Conservation (phyloP, 2,329 filamentous ascomycete species). For the Hypocreales sp. region DNA sequence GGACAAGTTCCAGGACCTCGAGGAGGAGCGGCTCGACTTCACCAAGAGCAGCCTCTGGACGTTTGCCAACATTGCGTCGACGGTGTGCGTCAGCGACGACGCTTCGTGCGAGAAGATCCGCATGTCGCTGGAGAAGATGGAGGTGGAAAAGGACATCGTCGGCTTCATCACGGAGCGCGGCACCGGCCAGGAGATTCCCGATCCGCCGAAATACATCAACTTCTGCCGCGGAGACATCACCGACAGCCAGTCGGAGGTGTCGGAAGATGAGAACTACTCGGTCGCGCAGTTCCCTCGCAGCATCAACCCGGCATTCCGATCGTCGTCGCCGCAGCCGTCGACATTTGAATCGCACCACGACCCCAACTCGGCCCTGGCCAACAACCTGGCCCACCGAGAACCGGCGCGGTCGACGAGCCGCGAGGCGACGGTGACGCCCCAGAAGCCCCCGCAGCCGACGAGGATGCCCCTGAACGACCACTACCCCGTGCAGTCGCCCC, state of each 20-base stretch:
- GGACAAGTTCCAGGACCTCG: slow-evolving; percentile 97
- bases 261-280: slow-evolving; percentile 79
- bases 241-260: slow-evolving; percentile 68
- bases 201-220: slow-evolving; percentile 96
- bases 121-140: slow-evolving; percentile 82
- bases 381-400: slow-evolving; percentile 48
- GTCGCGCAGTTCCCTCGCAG: slow-evolving; percentile 91
- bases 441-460: slow-evolving; percentile 18
- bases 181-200: slow-evolving; percentile 93
- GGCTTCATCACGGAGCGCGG: slow-evolving; percentile 77
- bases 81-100: slow-evolving; percentile 95
- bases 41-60: slow-evolving; percentile 97
- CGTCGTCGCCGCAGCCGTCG: slow-evolving; percentile 91
- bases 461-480: slow-evolving; percentile 7
- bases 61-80: slow-evolving; percentile 93
- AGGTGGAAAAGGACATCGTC: slow-evolving; percentile 89
- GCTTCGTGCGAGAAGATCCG: slow-evolving; percentile 93
- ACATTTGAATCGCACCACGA: slow-evolving; percentile 87
- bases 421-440: slow-evolving; percentile 35
- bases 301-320: slow-evolving; percentile 89
- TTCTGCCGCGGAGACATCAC: slow-evolving; percentile 80
- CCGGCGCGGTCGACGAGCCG: slow-evolving; percentile 26
- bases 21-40: slow-evolving; percentile 93
- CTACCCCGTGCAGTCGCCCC: slow-evolving; percentile 7
- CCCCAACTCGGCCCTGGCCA: slow-evolving; percentile 56